phyloP scores from a whole-genome alignment of 176 grass and related monocot species.

The Ampelocalamus luodianensis region DNA sequence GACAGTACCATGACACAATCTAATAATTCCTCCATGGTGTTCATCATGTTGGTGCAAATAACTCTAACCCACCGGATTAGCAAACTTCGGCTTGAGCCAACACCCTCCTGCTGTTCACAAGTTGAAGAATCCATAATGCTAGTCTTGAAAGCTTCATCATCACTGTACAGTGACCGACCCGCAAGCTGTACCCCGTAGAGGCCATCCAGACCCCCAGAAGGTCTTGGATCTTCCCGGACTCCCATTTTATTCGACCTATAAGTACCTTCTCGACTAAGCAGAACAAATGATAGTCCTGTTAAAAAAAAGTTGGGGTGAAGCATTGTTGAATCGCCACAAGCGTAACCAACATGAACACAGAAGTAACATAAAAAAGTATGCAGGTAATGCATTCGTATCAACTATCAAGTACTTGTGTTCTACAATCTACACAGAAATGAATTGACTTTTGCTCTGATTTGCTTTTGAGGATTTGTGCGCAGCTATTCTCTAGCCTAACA shows the following conservation, averaged over 20 bases:
- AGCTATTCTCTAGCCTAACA: neutral
- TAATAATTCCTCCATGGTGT: neutral
- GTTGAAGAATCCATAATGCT: conserved; percentile 39
- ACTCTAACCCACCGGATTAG: conserved; percentile 55
- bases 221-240: conserved; percentile 44
- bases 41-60: neutral
- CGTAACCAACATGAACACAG: neutral
- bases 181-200: conserved; percentile 62
- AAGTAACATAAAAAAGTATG: neutral
- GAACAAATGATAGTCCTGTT: conserved; percentile 21
- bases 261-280: conserved; percentile 17
- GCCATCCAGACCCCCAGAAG: conserved; percentile 53
- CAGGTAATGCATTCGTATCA: neutral
- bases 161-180: conserved; percentile 46
- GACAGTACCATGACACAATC: neutral
- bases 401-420: too few species aligned
- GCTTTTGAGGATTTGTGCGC: neutral
- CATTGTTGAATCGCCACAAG: neutral
- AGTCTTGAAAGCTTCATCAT: conserved; percentile 34
- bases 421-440: neutral
- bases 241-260: conserved; percentile 51
- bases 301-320: neutral
- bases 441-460: neutral
- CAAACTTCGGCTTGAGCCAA: conserved; percentile 54
- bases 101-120: conserved; percentile 32